Conservation (phyloP, 139 green algal species). For the Asterochloris erici region DNA sequence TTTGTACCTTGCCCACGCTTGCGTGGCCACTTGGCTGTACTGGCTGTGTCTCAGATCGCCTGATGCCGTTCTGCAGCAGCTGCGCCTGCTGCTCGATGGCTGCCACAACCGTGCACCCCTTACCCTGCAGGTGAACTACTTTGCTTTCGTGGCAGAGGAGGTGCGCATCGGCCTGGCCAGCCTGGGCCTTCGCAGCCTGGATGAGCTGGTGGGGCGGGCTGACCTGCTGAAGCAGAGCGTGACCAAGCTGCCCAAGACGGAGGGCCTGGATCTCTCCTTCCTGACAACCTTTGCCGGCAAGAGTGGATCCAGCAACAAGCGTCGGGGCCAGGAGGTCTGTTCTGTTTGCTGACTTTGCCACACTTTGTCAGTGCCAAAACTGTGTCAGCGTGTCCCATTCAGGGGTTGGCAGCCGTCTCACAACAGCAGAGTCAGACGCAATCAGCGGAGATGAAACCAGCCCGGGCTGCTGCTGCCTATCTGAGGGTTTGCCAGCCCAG, state of each 20-base stretch:
- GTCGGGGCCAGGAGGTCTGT: too few species aligned
- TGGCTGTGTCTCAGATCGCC: neutral
- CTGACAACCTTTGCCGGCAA: slow-evolving; percentile 75
- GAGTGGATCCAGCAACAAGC: too few species aligned
- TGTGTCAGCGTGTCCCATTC: too few species aligned
- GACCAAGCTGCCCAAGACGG: slow-evolving; percentile 84
- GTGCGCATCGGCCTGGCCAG: slow-evolving; percentile 75
- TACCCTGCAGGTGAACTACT: slow-evolving; percentile 87
- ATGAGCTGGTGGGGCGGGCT: slow-evolving; percentile 90
- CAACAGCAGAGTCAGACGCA: too few species aligned
- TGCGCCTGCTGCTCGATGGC: neutral
- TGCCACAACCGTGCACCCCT: too few species aligned
- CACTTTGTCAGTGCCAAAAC: too few species aligned
- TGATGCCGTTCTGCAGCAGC: too few species aligned
- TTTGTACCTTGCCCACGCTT: neutral
- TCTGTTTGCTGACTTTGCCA: too few species aligned
- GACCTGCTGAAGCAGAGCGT: slow-evolving; percentile 68
- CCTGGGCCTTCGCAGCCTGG: slow-evolving; percentile 80
- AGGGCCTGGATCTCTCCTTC: slow-evolving; percentile 89
- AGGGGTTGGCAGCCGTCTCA: too few species aligned
- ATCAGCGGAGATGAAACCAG: too few species aligned
- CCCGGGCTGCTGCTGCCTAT: too few species aligned
- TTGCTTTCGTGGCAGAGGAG: slow-evolving; percentile 93
- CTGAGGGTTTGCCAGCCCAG: too few species aligned
- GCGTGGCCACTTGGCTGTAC: neutral